These are phyloP conservation scores for Pseudogymnoascus sp. DNA, from an alignment of 2,329 filamentous ascomycete genomes.

Conservation along the genomic window DNA sequence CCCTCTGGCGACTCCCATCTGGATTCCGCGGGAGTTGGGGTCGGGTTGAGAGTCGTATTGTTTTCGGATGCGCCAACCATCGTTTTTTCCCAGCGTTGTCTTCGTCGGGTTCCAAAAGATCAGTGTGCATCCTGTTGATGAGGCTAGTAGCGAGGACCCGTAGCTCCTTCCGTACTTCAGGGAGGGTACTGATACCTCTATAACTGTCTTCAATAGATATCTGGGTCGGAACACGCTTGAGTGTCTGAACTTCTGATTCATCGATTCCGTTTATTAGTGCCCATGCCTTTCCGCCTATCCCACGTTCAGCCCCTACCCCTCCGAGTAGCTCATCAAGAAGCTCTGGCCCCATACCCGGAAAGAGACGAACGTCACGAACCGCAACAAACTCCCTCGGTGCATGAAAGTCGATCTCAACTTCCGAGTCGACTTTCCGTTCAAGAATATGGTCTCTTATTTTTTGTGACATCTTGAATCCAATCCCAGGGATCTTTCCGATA, in stretches of 20 bases:
- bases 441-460: conserved; percentile 57
- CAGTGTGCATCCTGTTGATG: conserved; percentile 68
- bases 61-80: conserved; percentile 79
- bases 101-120: conserved; percentile 50
- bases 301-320: conserved; percentile 62
- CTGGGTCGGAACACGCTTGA: conserved; percentile 67
- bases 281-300: conserved; percentile 69
- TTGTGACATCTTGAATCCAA: conserved; percentile 72
- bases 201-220: conserved; percentile 97
- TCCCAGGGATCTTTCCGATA: conserved; percentile 74
- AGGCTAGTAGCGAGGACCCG: conserved; percentile 62
- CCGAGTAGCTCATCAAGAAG: conserved; percentile 62
- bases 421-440: conserved; percentile 26
- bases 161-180: conserved; percentile 62
- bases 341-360: conserved; percentile 55
- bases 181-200: conserved; percentile 56
- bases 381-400: conserved; percentile 51
- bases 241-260: conserved; percentile 62
- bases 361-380: conserved; percentile 57
- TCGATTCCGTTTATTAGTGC: conserved; percentile 75
- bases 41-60: conserved; percentile 72
- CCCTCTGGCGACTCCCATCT: conserved; percentile 48
- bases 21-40: conserved; percentile 47
- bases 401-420: conserved; percentile 37
- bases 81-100: conserved; percentile 20